phyloP scores from a whole-genome alignment of 192 early-diverging fungal species.

The Podila horticola region DNA sequence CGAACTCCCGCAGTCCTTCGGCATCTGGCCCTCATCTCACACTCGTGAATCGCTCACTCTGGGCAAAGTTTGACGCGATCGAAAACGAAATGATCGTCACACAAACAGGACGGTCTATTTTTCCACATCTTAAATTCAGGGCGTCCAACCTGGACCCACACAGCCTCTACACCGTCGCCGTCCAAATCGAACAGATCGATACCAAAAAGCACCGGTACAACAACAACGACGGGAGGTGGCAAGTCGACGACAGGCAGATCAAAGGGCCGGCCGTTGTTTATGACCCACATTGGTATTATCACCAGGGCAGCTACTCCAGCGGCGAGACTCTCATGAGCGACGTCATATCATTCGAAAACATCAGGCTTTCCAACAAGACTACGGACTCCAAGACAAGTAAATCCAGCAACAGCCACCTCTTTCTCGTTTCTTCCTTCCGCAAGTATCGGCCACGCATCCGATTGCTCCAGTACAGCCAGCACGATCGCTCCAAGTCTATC shows the following conservation, averaged over 20 bases:
- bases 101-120: conserved; percentile 64
- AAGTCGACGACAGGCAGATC: not conserved
- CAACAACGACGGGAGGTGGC: conserved; percentile 45
- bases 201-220: conserved; percentile 46
- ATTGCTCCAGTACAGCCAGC: conserved; percentile 49
- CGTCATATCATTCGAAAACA: conserved; percentile 56
- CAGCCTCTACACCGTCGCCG: conserved; percentile 41
- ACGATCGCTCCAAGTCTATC: not conserved
- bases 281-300: conserved; percentile 14
- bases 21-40: not conserved
- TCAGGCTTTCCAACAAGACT: conserved; percentile 60
- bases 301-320: conserved; percentile 32
- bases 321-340: conserved; percentile 53
- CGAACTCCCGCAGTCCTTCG: not conserved
- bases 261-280: not conserved
- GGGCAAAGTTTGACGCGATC: conserved; percentile 51
- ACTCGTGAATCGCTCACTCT: conserved; percentile 39
- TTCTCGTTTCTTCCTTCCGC: conserved; percentile 59
- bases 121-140: conserved; percentile 58
- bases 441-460: conserved; percentile 64
- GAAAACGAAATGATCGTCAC: conserved; percentile 73
- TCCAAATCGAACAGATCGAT: conserved; percentile 58
- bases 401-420: conserved; percentile 2
- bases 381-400: not conserved
- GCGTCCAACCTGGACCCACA: conserved; percentile 54